Evolutionary conservation across 345 rosid genomes (phyloP), one percentile per base, ranked within the genome.

Genomic region (Salix brachista): DNA sequence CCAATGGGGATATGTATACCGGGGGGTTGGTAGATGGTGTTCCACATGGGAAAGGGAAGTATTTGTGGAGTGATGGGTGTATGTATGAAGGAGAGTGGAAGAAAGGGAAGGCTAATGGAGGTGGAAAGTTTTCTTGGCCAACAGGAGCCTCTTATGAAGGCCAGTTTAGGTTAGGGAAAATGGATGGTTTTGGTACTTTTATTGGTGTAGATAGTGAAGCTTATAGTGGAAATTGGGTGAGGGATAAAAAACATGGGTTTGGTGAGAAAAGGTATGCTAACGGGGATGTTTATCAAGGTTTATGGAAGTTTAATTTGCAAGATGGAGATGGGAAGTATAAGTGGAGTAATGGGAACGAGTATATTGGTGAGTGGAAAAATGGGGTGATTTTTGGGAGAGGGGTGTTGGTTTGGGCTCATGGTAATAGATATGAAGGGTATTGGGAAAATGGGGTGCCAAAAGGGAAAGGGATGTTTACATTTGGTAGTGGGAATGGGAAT

Each of bases 121-220:
- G 79, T 34, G 97, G 97, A 4, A 84, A 86, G 73, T 91, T 90
- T 78, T 86, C 92, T 2, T 90, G 97, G 97, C 92, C 97, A 0
- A 88, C 94, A 0, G 94, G 94, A 3, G 94, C 97, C 0, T 87
- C 89, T 5, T 91, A 88, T 67, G 91, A 91, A 79, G 97, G 97
- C 9, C 85, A 87, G 28, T 91, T 90, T 83, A 86, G 76, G 76
- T 84, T 81, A 23, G 97, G 97, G 23, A 79, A 83, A 21, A 90
- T 90, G 94, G 88, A 88, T 28, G 94, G 97, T 0, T 72, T 66
- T 11, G 97, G 92, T 30, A 88, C 90, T 1, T 91, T 89, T 72
- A 86, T 88, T 2, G 92, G 94, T 21, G 84, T 87, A 14, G 85
- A 87, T 4, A 91, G 94, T 0, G 97, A 91, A 37, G 83, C 89